Percentiles rank a stretch among this genome's conserved stretches.
These are phyloP conservation scores for Magnolia sinica DNA, from an alignment of 164 flowering plant genomes.

Conservation along the genomic window DNA sequence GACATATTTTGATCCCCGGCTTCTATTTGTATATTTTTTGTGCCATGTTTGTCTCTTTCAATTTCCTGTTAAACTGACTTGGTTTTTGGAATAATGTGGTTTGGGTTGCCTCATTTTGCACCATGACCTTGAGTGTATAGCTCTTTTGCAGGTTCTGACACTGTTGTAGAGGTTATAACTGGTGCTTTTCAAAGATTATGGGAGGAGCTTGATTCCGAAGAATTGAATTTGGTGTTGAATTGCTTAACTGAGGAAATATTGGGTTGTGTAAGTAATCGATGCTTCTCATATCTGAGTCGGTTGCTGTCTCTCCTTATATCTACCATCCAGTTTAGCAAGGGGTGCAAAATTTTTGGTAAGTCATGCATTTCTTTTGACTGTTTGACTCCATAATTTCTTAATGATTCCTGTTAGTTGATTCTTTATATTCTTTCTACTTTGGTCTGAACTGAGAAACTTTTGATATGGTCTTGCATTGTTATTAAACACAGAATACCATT, in stretches of 20 bases:
- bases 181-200: slow-evolving; percentile 46
- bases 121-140: background rate
- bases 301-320: slow-evolving; percentile 57
- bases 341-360: slow-evolving; percentile 53
- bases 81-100: background rate
- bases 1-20: background rate
- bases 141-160: slow-evolving; percentile 47
- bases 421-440: background rate
- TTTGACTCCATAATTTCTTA: background rate
- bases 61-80: slow-evolving; percentile 3
- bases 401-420: background rate
- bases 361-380: background rate
- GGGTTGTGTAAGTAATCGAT: slow-evolving; percentile 16
- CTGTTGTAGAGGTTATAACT: slow-evolving; percentile 57
- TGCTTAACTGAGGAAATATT: slow-evolving; percentile 47
- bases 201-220: slow-evolving; percentile 44
- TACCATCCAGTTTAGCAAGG: slow-evolving; percentile 31
- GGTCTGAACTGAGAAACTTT: background rate
- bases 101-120: background rate
- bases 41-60: background rate
- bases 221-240: slow-evolving; percentile 48
- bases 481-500: slow-evolving; percentile 38
- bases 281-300: slow-evolving; percentile 36
- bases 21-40: background rate
- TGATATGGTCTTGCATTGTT: slow-evolving; percentile 2